These are phyloP conservation scores for Podaxis sp. DNA, from an alignment of 768 basidiomycete genomes.

Conservation along the genomic window DNA sequence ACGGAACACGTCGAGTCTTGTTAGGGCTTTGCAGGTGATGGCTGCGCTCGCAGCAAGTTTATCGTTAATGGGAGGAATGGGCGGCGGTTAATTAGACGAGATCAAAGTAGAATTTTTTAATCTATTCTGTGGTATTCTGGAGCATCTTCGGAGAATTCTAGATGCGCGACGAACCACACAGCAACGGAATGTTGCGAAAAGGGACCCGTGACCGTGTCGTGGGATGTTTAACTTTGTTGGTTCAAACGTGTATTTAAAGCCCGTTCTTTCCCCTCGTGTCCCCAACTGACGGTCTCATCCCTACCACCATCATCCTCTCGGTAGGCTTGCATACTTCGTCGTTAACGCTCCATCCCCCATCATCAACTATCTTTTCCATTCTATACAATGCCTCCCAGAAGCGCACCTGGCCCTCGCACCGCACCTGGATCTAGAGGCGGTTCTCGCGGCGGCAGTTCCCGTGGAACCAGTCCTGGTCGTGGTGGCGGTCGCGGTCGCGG, in stretches of 20 bases:
- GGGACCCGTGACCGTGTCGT: neutral
- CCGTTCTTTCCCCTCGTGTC: neutral
- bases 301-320: slow-evolving; percentile 7
- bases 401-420: slow-evolving; percentile 11
- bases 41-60: slow-evolving; percentile 23
- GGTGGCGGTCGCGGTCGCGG: neutral
- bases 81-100: neutral
- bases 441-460: slow-evolving; percentile 15
- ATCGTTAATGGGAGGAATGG: slow-evolving; percentile 20
- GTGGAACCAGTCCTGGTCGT: slow-evolving; percentile 18
- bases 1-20: slow-evolving; percentile 26
- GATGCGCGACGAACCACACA: neutral
- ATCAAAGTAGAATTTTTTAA: neutral
- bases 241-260: neutral
- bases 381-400: slow-evolving; percentile 6
- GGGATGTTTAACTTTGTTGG: neutral
- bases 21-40: slow-evolving; percentile 30
- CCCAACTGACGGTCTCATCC: slow-evolving; percentile 1
- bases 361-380: too few species aligned
- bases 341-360: neutral
- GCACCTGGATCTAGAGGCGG: neutral
- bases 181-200: neutral
- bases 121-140: neutral
- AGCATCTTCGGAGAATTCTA: neutral
- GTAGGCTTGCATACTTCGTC: slow-evolving; percentile 9